Evolutionary conservation across 1,284 basidiomycete genomes (phyloP), one percentile per base, ranked within the genome.

Genomic region (Trametes hirsuta): DNA sequence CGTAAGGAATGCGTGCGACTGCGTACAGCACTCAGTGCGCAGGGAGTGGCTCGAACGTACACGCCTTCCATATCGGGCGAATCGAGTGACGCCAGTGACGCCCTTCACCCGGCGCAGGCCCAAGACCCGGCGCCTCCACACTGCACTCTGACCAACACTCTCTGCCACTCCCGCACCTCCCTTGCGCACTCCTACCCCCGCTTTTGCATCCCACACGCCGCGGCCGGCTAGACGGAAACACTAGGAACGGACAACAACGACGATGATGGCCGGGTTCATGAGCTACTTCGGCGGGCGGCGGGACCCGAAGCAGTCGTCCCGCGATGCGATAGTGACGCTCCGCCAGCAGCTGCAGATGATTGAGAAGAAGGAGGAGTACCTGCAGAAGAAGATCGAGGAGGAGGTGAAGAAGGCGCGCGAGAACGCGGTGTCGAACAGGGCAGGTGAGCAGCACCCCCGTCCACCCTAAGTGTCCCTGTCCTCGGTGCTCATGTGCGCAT

Each of bases 311-410:
- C 85, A 89, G 75, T 81, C 85, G 37, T 88, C 93, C 37, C 84
- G 93, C 68, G 91, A 95, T 73, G 91, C 95, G 48, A 97, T 97
- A 74, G 91, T 97, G 61, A 82, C 79, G 36, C 81, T 97, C 68
- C 85, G 95, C 69, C 88, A 94, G 76, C 92, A 95, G 74, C 83
- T 96, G 64, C 87, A 96, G 76, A 92, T 98, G 88, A 89, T 99
- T 68, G 95, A 98, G 84, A 99, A 98, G 93, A 98, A 98, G 83
- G 97, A 99, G 81, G 96, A 98, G 77, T 84, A 94, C 77, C 81
- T 98, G 66, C 90, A 93, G 82, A 95, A 94, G 84, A 96, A 97
- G 88, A 95, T 99, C 69, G 95, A 97, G 44, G 95, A 98, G 64
- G 97, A 98, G 74, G 71, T 88, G 69, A 88, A 88, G 82, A 97